These are phyloP conservation scores for Suhomyces wounanorum DNA, from an alignment of 1,139 yeast species.

Conservation along the genomic window DNA sequence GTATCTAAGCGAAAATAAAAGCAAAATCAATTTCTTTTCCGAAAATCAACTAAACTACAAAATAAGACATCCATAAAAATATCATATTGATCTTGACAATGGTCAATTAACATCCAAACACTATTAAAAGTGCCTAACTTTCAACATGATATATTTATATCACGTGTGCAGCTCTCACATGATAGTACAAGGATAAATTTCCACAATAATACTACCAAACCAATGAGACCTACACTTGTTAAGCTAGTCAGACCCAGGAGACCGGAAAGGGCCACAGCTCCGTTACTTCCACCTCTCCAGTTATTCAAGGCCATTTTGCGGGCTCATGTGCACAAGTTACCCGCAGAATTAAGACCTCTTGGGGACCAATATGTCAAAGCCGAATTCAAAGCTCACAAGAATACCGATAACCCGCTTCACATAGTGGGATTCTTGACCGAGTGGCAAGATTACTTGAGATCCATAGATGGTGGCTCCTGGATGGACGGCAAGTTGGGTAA, in stretches of 20 bases:
- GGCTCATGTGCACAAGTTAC: constrained; percentile 68
- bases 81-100: too few species aligned
- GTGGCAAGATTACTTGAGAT: constrained; percentile 88
- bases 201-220: background rate
- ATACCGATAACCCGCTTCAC: constrained; percentile 84
- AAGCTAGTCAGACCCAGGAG: constrained; percentile 58
- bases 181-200: background rate
- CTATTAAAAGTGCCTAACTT: too few species aligned
- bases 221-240: constrained; percentile 54
- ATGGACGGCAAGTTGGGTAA: constrained; percentile 64
- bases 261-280: constrained; percentile 53
- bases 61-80: too few species aligned
- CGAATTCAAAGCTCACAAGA: constrained; percentile 86
- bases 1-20: too few species aligned
- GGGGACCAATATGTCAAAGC: constrained; percentile 90
- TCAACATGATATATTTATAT: background rate
- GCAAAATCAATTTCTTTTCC: too few species aligned
- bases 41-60: too few species aligned
- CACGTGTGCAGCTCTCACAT: background rate
- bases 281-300: constrained; percentile 77
- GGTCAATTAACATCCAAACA: background rate
- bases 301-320: constrained; percentile 77
- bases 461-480: constrained; percentile 80
- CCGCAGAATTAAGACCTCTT: constrained; percentile 66
- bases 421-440: constrained; percentile 90